phyloP scores from a whole-genome alignment of 352 stramenopile genomes.

The Globisporangium acanthophoron region DNA sequence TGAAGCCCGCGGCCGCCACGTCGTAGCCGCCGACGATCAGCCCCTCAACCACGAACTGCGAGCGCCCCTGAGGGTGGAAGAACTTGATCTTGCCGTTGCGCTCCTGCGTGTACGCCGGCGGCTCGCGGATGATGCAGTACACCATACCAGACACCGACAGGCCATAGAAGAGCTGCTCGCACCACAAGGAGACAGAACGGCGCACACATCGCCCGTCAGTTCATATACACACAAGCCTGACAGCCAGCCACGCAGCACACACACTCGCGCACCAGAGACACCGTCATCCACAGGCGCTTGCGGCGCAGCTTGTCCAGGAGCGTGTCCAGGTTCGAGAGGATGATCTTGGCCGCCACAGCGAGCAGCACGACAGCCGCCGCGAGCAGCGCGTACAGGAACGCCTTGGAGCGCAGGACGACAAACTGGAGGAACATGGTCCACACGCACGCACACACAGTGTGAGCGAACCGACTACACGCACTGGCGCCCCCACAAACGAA shows the following conservation, averaged over 20 bases:
- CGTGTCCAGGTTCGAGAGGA: conserved; percentile 63
- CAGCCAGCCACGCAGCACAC: background rate
- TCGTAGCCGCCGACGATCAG: conserved; percentile 74
- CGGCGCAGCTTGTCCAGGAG: conserved; percentile 66
- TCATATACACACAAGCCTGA: background rate
- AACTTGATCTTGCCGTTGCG: conserved; percentile 82
- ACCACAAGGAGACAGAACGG: background rate
- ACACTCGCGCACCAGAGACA: conserved; percentile 49
- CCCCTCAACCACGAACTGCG: conserved; percentile 82
- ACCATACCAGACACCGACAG: conserved; percentile 87
- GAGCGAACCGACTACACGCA: background rate
- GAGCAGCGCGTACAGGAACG: conserved; percentile 48
- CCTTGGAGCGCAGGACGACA: conserved; percentile 65
- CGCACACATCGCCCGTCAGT: background rate
- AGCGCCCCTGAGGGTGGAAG: conserved; percentile 77
- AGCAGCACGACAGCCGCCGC: conserved; percentile 23
- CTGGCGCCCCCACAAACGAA: background rate
- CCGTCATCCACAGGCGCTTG: conserved; percentile 85
- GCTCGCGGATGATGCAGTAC: conserved; percentile 88
- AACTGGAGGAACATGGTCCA: conserved; percentile 20
- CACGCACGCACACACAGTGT: background rate
- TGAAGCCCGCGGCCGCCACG: conserved; percentile 53
- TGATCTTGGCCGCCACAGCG: conserved; percentile 43
- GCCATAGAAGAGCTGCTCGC: conserved; percentile 68
- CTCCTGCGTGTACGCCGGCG: conserved; percentile 59